Percentiles rank a stretch among this genome's conserved stretches.
phyloP scores from a whole-genome alignment of 1,284 basidiomycete species.

The Clitocybe nebularis region DNA sequence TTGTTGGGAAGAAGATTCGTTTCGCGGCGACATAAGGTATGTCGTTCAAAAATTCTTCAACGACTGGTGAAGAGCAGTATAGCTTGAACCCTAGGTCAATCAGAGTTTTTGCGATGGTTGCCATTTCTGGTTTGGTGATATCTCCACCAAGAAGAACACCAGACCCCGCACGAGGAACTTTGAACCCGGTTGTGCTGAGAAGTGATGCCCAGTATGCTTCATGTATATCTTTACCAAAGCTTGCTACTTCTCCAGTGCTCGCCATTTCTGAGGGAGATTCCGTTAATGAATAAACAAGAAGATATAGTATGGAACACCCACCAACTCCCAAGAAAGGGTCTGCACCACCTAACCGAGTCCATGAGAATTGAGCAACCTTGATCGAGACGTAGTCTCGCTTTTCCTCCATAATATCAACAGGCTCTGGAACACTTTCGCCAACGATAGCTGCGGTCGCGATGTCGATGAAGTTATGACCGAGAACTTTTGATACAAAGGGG shows the following conservation, averaged over 20 bases:
- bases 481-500: slow-evolving; percentile 98
- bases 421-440: slow-evolving; percentile 85
- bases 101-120: slow-evolving; percentile 72
- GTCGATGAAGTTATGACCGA: slow-evolving; percentile 97
- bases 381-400: slow-evolving; percentile 92
- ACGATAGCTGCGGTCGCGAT: slow-evolving; percentile 92
- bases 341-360: slow-evolving; percentile 92
- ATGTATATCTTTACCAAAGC: slow-evolving; percentile 90
- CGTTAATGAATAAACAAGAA: background rate
- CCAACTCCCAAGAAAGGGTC: slow-evolving; percentile 97
- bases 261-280: slow-evolving; percentile 78
- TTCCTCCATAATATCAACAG: slow-evolving; percentile 91
- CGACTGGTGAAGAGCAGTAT: slow-evolving; percentile 78
- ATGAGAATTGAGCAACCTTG: slow-evolving; percentile 98
- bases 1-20: slow-evolving; percentile 94
- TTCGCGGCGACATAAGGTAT: slow-evolving; percentile 80
- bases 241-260: slow-evolving; percentile 97
- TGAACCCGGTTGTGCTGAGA: slow-evolving; percentile 89
- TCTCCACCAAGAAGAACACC: slow-evolving; percentile 91
- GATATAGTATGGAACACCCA: slow-evolving; percentile 35
- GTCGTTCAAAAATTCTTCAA: slow-evolving; percentile 83
- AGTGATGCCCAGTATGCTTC: slow-evolving; percentile 97
- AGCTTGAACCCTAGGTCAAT: slow-evolving; percentile 87
- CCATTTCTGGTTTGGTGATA: slow-evolving; percentile 78
- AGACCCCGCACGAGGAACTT: slow-evolving; percentile 74